These are phyloP conservation scores for Glycine tomentella DNA, from an alignment of 306 rosid genomes.

Conservation along the genomic window DNA sequence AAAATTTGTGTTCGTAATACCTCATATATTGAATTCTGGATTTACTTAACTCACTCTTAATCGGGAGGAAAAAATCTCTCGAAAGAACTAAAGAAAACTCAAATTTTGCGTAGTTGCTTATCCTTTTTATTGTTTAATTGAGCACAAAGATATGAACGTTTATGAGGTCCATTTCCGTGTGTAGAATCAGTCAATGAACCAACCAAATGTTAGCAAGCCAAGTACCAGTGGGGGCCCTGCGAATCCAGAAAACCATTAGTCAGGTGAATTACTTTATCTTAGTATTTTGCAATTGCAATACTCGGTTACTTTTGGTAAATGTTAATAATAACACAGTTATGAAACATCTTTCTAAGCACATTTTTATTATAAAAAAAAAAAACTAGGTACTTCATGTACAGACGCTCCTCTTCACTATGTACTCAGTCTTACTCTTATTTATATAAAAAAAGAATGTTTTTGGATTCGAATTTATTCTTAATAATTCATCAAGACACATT, in stretches of 20 bases:
- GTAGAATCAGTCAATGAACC: constrained; percentile 64
- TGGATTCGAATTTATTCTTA: too few relatives aligned
- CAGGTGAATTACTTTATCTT: constrained; percentile 55
- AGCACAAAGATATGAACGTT: constrained; percentile 29
- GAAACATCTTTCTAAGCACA: too few relatives aligned
- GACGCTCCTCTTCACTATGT: too few relatives aligned
- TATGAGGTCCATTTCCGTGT: constrained; percentile 40
- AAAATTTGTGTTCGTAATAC: neutral
- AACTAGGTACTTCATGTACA: too few relatives aligned
- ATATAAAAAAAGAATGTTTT: too few relatives aligned
- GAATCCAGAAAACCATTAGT: constrained; percentile 57
- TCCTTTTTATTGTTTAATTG: neutral
- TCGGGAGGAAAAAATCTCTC: neutral
- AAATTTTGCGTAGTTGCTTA: neutral
- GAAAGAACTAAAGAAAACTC: neutral
- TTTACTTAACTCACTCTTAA: neutral
- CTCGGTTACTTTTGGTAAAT: constrained; percentile 29
- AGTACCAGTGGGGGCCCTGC: constrained; percentile 56
- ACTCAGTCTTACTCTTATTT: too few relatives aligned
- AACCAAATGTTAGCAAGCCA: constrained; percentile 57
- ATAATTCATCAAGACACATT: too few relatives aligned
- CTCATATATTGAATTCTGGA: too few relatives aligned
- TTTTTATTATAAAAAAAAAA: too few relatives aligned
- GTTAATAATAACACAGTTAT: neutral
- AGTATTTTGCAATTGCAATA: neutral